phyloP scores from a whole-genome alignment of 1,284 basidiomycete species.

The Ustilago vetiveriae region DNA sequence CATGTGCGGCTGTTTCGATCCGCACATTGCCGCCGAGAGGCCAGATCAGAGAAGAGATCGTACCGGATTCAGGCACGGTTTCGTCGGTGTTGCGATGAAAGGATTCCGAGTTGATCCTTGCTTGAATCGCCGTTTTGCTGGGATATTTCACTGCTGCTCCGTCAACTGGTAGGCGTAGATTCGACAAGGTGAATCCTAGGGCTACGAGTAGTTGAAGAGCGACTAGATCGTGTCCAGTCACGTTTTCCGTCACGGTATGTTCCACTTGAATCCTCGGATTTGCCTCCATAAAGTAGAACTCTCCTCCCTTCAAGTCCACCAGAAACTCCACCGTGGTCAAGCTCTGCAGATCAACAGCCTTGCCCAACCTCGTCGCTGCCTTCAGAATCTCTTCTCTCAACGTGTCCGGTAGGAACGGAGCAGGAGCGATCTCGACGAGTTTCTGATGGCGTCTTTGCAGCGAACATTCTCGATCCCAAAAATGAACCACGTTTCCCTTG shows the following conservation, averaged over 20 bases:
- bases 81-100: constrained; percentile 18
- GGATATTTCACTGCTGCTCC: constrained; percentile 7
- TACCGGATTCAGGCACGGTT: constrained; percentile 22
- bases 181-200: constrained; percentile 14
- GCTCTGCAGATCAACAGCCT: constrained; percentile 12
- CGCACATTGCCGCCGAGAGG: constrained; percentile 36
- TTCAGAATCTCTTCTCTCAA: constrained; percentile 13
- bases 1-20: constrained; percentile 48
- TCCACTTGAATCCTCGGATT: constrained; percentile 55
- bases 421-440: constrained; percentile 48
- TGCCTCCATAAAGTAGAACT: constrained; percentile 49
- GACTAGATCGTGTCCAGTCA: constrained; percentile 32
- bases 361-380: constrained; percentile 15
- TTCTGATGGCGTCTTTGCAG: constrained; percentile 47
- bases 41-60: constrained; percentile 22
- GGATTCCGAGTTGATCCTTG: constrained; percentile 46
- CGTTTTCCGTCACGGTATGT: constrained; percentile 46
- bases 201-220: constrained; percentile 28
- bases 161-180: constrained; percentile 8
- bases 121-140: constrained; percentile 20
- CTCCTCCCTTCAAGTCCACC: constrained; percentile 7
- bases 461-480: constrained; percentile 49
- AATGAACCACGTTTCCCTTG: constrained; percentile 18
- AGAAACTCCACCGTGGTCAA: constrained; percentile 49
- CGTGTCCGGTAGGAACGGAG: background rate